Evolutionary conservation across 345 rosid species (phyloP).

Genomic region (Turritis glabra): DNA sequence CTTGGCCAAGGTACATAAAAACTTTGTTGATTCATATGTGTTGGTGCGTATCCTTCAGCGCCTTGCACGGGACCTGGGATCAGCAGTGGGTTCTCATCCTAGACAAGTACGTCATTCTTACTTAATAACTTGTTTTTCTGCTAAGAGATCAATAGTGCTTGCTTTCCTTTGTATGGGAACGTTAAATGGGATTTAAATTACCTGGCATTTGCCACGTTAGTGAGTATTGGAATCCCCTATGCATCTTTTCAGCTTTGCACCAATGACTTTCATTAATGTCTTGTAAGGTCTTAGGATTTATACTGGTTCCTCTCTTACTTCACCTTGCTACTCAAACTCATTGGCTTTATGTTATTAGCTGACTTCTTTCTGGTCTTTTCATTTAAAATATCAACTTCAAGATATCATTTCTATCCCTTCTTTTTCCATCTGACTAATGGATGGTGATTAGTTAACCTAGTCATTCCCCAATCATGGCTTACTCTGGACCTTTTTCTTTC

Average conservation of each 20-base stretch:
- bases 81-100: slow-evolving; percentile 70
- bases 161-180: slow-evolving; percentile 9
- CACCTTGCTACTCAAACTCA: slow-evolving; percentile 12
- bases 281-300: slow-evolving; percentile 5
- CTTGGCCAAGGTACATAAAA: slow-evolving; percentile 82
- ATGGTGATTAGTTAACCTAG: slow-evolving; percentile 15
- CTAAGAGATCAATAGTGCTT: not conserved
- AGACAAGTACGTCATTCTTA: slow-evolving; percentile 70
- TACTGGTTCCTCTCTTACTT: not conserved
- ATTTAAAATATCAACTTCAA: not conserved
- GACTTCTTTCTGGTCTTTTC: not conserved
- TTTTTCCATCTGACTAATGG: not conserved
- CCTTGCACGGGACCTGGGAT: slow-evolving; percentile 90
- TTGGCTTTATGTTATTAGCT: slow-evolving; percentile 17
- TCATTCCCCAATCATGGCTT: slow-evolving; percentile 14
- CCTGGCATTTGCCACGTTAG: slow-evolving; percentile 9
- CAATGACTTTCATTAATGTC: slow-evolving; percentile 7
- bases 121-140: slow-evolving; percentile 10
- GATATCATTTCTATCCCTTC: slow-evolving; percentile 8
- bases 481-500: slow-evolving; percentile 27
- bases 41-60: slow-evolving; percentile 91
- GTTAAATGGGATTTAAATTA: not conserved
- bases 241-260: slow-evolving; percentile 13
- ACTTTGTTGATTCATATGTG: slow-evolving; percentile 67
- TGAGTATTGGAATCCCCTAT: slow-evolving; percentile 9